phyloP scores from a whole-genome alignment of 2,329 filamentous ascomycete genomes.

The Nothophoma quercina region DNA sequence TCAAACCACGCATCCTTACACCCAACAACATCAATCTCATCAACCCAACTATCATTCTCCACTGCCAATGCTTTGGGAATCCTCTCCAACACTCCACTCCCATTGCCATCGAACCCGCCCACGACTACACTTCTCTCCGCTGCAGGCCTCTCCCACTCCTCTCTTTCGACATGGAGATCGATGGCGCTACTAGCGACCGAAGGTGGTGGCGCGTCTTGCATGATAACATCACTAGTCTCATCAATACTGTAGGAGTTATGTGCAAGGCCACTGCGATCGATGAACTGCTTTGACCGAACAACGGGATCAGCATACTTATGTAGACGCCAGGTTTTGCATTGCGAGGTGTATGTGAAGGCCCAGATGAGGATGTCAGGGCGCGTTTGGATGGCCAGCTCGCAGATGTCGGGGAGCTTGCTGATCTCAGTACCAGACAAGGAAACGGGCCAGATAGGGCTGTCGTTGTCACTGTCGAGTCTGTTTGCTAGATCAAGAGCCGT shows the following conservation, averaged over 20 bases:
- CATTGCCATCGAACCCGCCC: constrained; percentile 36
- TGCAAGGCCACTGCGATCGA: constrained; percentile 39
- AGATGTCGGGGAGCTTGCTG: constrained; percentile 54
- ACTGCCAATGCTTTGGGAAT: constrained; percentile 34
- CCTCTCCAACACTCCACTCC: constrained; percentile 22
- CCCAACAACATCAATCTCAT: constrained; percentile 35
- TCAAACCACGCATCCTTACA: constrained; percentile 41
- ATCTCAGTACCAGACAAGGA: constrained; percentile 60
- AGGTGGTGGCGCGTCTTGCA: constrained; percentile 15
- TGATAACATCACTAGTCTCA: constrained; percentile 22
- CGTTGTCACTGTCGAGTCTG: constrained; percentile 2
- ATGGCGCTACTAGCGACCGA: not conserved
- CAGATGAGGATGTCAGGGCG: constrained; percentile 58
- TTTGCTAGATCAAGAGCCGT: not conserved
- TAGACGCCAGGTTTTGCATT: constrained; percentile 58
- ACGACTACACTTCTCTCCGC: constrained; percentile 7
- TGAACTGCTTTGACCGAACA: constrained; percentile 12
- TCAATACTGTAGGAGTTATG: constrained; percentile 23
- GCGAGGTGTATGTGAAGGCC: constrained; percentile 57
- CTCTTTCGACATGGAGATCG: not conserved
- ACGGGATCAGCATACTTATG: constrained; percentile 33
- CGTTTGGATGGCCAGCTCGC: constrained; percentile 61
- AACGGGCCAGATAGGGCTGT: constrained; percentile 55
- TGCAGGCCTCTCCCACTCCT: constrained; percentile 2
- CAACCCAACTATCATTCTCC: constrained; percentile 41